Conservation (phyloP, 2,329 filamentous ascomycete species). For the Eutypella sp. region DNA sequence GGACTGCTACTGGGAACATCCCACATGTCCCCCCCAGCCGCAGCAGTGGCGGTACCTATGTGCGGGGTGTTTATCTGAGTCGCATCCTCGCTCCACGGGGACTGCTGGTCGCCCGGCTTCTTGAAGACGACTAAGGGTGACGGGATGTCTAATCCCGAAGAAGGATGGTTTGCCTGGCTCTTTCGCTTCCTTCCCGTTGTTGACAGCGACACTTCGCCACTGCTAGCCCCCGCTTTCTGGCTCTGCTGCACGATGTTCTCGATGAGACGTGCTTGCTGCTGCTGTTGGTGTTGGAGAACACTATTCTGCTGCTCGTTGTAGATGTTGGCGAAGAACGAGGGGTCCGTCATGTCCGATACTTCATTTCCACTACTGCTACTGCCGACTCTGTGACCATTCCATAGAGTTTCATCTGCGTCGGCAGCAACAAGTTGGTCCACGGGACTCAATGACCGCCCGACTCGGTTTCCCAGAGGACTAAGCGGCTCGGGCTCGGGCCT, state of each 20-base stretch:
- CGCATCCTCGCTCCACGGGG: constrained; percentile 15
- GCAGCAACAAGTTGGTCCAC: neutral
- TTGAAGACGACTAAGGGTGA: constrained; percentile 16
- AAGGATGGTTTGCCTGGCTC: constrained; percentile 12
- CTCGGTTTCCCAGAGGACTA: too few relatives aligned
- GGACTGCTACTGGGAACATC: constrained; percentile 29
- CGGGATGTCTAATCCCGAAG: constrained; percentile 25
- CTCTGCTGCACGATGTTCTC: constrained; percentile 28
- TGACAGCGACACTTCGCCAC: constrained; percentile 23
- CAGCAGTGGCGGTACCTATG: constrained; percentile 19
- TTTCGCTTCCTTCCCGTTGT: constrained; percentile 17
- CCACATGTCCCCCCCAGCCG: constrained; percentile 23
- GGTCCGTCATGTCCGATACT: constrained; percentile 22
- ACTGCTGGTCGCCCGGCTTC: constrained; percentile 11
- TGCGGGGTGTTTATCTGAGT: constrained; percentile 23
- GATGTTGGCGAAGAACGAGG: constrained; percentile 23
- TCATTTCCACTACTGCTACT: constrained; percentile 9
- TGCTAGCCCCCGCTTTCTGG: constrained; percentile 26
- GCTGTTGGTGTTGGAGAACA: too few relatives aligned
- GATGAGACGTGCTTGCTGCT: constrained; percentile 26
- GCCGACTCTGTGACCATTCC: constrained; percentile 3
- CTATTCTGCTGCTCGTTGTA: constrained; percentile 21
- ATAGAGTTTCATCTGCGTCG: neutral
- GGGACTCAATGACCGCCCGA: constrained; percentile 12
- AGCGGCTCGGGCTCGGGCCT: constrained; percentile 25